Evolutionary conservation across 2,329 filamentous ascomycete genomes (phyloP).

Genomic region (Venturia aucupariae): DNA sequence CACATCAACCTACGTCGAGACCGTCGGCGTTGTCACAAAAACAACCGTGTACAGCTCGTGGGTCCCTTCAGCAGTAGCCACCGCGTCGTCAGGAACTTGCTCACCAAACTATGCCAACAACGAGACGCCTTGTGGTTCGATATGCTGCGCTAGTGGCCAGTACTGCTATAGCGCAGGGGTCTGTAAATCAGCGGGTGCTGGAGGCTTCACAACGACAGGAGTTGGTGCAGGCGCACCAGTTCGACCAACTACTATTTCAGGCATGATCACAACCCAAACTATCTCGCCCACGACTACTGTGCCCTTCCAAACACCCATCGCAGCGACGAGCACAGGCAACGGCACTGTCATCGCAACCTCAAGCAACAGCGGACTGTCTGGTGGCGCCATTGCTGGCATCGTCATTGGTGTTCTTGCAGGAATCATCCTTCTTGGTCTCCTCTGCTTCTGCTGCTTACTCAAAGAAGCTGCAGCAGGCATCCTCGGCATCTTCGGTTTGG

Average conservation of each 20-base stretch:
- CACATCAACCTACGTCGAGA: conserved; percentile 50
- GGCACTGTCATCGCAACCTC: conserved; percentile 25
- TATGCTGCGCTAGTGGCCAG: conserved; percentile 63
- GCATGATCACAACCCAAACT: conserved; percentile 40
- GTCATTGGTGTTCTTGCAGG: conserved; percentile 65
- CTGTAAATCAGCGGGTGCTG: conserved; percentile 47
- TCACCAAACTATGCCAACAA: conserved; percentile 39
- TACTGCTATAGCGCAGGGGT: conserved; percentile 52
- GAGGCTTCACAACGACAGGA: conserved; percentile 41
- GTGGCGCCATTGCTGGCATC: conserved; percentile 70
- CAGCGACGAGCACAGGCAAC: conserved; percentile 38
- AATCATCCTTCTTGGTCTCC: conserved; percentile 54
- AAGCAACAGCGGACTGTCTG: conserved; percentile 43
- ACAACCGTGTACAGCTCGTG: conserved; percentile 46
- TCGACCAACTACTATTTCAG: conserved; percentile 44
- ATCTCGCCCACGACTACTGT: conserved; percentile 37
- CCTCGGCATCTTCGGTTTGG: conserved; percentile 52
- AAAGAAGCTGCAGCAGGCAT: conserved; percentile 47
- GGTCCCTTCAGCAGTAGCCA: conserved; percentile 23
- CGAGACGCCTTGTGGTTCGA: conserved; percentile 54
- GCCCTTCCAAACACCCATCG: conserved; percentile 42
- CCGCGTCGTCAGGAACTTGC: conserved; percentile 20
- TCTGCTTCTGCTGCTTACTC: conserved; percentile 64
- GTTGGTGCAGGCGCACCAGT: conserved; percentile 29
- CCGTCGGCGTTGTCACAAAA: conserved; percentile 42